phyloP scores from a whole-genome alignment of 352 stramenopile species.

The Aphanomyces invadans region DNA sequence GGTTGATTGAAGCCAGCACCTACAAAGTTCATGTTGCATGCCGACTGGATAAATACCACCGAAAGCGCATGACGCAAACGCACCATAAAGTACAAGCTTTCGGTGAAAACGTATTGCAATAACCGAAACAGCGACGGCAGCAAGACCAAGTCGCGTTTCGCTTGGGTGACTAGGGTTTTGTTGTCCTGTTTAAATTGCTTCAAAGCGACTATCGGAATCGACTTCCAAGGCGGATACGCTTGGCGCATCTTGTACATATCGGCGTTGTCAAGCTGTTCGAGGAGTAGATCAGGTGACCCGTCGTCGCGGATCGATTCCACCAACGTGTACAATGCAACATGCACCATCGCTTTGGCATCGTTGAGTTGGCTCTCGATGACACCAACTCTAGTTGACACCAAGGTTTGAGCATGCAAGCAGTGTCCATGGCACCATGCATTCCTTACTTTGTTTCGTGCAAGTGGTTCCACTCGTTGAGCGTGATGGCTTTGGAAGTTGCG shows the following conservation, averaged over 20 bases:
- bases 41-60: neutral
- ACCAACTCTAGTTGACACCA: too few species aligned
- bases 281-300: constrained; percentile 34
- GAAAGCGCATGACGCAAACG: constrained; percentile 7
- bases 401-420: too few species aligned
- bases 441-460: too few species aligned
- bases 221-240: constrained; percentile 55
- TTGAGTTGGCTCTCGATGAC: constrained; percentile 50
- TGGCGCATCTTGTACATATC: constrained; percentile 39
- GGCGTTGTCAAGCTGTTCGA: constrained; percentile 44
- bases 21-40: neutral
- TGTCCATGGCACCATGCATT: too few species aligned
- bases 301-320: constrained; percentile 39
- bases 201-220: constrained; percentile 43
- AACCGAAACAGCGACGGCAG: constrained; percentile 46
- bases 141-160: constrained; percentile 38
- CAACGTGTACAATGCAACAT: constrained; percentile 43
- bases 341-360: constrained; percentile 52
- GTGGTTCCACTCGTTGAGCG: constrained; percentile 6
- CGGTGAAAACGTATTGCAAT: constrained; percentile 64
- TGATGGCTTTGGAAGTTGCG: neutral
- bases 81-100: constrained; percentile 63
- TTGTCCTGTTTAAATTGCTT: constrained; percentile 32
- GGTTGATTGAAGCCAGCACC: neutral
- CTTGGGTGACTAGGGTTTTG: constrained; percentile 36